Percentiles rank a stretch among this genome's conserved stretches.
These are phyloP conservation scores for Microbotryum intermedium DNA, from an alignment of 1,284 basidiomycete species.

Conservation along the genomic window DNA sequence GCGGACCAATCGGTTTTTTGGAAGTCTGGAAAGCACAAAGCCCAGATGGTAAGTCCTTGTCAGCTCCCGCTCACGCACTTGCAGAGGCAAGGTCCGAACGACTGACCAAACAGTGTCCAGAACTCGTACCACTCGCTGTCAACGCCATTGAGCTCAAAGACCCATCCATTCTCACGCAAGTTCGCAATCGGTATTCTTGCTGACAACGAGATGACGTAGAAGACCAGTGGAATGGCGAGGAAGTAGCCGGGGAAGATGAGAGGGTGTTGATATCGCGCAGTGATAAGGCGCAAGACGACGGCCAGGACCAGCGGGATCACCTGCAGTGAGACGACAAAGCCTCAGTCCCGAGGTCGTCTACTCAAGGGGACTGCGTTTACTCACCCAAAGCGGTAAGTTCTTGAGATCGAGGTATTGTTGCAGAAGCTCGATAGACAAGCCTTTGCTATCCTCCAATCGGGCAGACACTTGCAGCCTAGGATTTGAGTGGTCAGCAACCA, in stretches of 20 bases:
- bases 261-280: constrained; percentile 71
- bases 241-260: constrained; percentile 87
- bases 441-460: constrained; percentile 70
- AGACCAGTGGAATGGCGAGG: constrained; percentile 68
- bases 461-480: constrained; percentile 69
- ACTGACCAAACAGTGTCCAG: constrained; percentile 64
- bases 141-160: constrained; percentile 68
- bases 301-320: constrained; percentile 61
- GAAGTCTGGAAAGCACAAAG: constrained; percentile 48
- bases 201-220: constrained; percentile 64
- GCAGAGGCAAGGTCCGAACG: background rate
- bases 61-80: background rate
- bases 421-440: constrained; percentile 57
- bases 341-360: constrained; percentile 46
- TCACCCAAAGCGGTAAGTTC: constrained; percentile 32
- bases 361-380: constrained; percentile 35
- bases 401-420: constrained; percentile 40
- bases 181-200: constrained; percentile 54
- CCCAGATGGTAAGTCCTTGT: background rate
- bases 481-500: too few relatives aligned
- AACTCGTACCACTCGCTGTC: constrained; percentile 69
- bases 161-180: constrained; percentile 66
- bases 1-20: constrained; percentile 51
- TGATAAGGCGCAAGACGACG: constrained; percentile 68
- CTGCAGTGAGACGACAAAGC: constrained; percentile 55